These are phyloP conservation scores for Botrytis fragariae DNA, from an alignment of 2,329 filamentous ascomycete genomes.

Conservation along the genomic window DNA sequence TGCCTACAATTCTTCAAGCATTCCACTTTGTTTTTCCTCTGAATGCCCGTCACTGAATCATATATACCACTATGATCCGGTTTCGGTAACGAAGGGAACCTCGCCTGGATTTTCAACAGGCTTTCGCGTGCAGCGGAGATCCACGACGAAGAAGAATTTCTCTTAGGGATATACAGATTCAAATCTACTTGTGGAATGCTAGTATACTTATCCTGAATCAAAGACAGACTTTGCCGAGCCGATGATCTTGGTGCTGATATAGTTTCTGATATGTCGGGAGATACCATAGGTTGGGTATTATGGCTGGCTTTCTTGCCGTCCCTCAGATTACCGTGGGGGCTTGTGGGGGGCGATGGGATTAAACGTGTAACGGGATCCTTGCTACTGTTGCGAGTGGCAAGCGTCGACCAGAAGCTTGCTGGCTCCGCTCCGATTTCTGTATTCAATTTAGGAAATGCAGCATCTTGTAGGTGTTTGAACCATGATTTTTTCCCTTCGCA, in stretches of 20 bases:
- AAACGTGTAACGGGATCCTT: not conserved
- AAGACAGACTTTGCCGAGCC: constrained; percentile 6
- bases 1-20: constrained; percentile 6
- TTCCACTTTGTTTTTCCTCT: not conserved
- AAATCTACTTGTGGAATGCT: not conserved
- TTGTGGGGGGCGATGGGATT: not conserved
- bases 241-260: not conserved
- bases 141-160: not conserved
- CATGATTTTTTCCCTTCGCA: constrained; percentile 12
- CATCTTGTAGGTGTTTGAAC: constrained; percentile 2
- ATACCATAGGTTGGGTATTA: not conserved
- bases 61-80: constrained; percentile 25
- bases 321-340: not conserved
- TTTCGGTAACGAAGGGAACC: constrained; percentile 17
- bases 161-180: not conserved
- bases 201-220: not conserved
- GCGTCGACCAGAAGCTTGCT: not conserved
- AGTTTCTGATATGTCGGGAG: not conserved
- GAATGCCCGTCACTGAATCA: constrained; percentile 20
- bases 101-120: constrained; percentile 8
- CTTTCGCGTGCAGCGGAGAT: not conserved
- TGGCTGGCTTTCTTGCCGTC: not conserved
- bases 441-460: not conserved
- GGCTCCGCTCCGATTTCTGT: not conserved
- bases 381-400: not conserved